Conservation (phyloP, 106 monocot species). For the Alisma plantagoaquatica region DNA sequence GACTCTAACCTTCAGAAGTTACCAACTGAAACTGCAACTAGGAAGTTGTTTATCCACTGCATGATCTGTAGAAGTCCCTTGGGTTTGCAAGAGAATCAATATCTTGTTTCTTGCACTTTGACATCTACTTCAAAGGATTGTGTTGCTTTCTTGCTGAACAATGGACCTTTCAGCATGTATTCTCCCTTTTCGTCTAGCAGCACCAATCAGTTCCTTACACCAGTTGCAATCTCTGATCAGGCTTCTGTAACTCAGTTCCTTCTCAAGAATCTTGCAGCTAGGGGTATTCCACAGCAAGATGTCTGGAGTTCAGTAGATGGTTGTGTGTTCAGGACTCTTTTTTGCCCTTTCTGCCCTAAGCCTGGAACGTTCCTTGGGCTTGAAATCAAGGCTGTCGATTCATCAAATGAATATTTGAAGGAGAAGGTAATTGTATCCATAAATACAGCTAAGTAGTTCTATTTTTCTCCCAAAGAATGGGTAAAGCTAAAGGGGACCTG, state of each 20-base stretch:
- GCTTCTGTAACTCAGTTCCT: constrained; percentile 29
- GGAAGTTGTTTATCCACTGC: constrained; percentile 48
- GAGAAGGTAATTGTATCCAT: constrained; percentile 53
- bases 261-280: constrained; percentile 6
- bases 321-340: constrained; percentile 58
- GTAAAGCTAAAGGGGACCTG: no score
- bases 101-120: constrained; percentile 38
- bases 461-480: no score
- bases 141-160: constrained; percentile 30
- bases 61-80: constrained; percentile 40
- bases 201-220: constrained; percentile 7
- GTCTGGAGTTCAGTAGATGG: constrained; percentile 84
- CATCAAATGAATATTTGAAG: constrained; percentile 42
- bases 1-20: constrained; percentile 2
- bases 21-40: constrained; percentile 3
- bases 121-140: constrained; percentile 42
- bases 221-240: constrained; percentile 27
- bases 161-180: constrained; percentile 18
- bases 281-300: constrained; percentile 12
- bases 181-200: constrained; percentile 10
- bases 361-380: constrained; percentile 38
- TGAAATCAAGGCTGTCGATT: constrained; percentile 58
- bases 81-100: constrained; percentile 38
- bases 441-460: background rate
- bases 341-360: constrained; percentile 56